Base-by-base conservation (phyloP, 148 eudicot genomes). In the Fallopia convolvulus region DNA sequence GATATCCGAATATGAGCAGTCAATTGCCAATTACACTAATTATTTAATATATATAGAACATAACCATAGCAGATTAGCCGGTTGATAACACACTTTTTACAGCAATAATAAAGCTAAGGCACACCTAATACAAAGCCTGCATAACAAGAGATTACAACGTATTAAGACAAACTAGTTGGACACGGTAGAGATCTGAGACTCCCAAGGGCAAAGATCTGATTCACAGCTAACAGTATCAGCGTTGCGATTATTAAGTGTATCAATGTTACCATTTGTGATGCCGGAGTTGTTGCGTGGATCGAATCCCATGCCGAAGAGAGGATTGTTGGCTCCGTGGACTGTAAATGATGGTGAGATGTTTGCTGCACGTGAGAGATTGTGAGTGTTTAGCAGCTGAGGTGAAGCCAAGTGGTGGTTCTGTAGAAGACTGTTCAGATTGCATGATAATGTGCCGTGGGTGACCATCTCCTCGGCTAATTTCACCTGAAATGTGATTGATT, bases 381-480 rank as follows among this genome's bases (percentile, higher is more conserved):
- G 80, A 90, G 46, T 75, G 72, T 68, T 42, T 23, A 83, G 84
- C 48, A 82, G 65, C n/a, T 84, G 91, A 18, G 92, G 85, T 33
- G 89, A 79, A 78, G 53, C 83, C 85, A 81, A 81, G 46, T 85
- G 39, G 63, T 85, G 90, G 80, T 85, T 89, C 53, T 90, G 97
- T 4, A 90, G 78, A 32, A 94, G 83, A 74, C 89, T 89, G 80
- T 87, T 86, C 40, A 92, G 75, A 80, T 87, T 84, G 72, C 88
- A 81, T 0, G 93, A 87, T 80, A 93, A 75, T 15, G 97, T 87
- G 78, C 97, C 96, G 48, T 95, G 72, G 60, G 94, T 82, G 14
- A 92, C 91, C 94, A 87, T 87, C 81, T 90, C 99, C 77, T 94
- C 97, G 14, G 97, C 97, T 81, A 94, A 81, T 76, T 91, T 92